Percentiles rank a stretch among this genome's conserved stretches.
phyloP scores from a whole-genome alignment of 2,329 filamentous ascomycete species.

The Phaeosphaeria sp. region DNA sequence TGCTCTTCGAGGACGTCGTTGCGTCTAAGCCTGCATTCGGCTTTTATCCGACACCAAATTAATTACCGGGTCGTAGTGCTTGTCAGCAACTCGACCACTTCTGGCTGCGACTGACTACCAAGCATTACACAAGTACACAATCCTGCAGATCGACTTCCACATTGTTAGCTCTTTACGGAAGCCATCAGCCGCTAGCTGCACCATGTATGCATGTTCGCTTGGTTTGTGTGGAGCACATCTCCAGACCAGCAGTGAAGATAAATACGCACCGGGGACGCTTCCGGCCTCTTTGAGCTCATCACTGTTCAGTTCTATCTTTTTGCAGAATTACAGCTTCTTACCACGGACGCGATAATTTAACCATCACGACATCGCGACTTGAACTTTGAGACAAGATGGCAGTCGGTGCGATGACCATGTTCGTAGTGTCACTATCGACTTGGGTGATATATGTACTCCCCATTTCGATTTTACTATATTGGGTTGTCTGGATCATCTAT shows the following conservation, averaged over 20 bases:
- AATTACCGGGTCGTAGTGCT: too few species aligned
- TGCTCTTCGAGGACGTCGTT: too few species aligned
- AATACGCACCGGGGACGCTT: background rate
- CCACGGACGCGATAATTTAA: background rate
- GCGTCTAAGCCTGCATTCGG: too few species aligned
- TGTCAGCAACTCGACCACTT: too few species aligned
- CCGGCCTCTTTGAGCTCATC: background rate
- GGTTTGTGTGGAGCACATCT: background rate
- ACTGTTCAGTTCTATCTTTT: background rate
- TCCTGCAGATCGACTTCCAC: too few species aligned
- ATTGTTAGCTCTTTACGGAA: background rate
- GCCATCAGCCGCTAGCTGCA: background rate
- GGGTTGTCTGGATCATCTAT: slow-evolving; percentile 17
- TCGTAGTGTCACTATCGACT: slow-evolving; percentile 6
- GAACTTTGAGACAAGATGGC: background rate
- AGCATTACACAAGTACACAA: too few species aligned
- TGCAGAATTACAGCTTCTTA: background rate
- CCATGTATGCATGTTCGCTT: background rate
- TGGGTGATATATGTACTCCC: slow-evolving; percentile 14
- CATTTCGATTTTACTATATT: slow-evolving; percentile 7
- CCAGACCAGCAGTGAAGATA: background rate
- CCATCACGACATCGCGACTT: background rate
- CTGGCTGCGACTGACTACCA: too few species aligned
- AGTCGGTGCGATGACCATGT: background rate
- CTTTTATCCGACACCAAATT: too few species aligned